Conservation (phyloP, 495 filamentous ascomycete genomes). For the Oidiodendron maius region DNA sequence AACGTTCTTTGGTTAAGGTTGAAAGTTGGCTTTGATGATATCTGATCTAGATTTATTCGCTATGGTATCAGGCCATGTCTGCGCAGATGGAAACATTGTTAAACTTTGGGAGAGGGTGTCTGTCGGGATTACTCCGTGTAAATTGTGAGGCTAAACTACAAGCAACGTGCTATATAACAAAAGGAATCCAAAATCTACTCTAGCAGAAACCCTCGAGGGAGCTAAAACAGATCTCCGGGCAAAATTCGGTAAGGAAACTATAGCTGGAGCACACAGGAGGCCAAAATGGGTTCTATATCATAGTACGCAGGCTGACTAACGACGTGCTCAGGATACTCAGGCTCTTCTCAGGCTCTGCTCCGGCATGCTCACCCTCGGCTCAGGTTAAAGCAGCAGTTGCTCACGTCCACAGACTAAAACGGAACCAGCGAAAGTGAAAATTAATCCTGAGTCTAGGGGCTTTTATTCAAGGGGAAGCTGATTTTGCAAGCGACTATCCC, state of each 20-base stretch:
- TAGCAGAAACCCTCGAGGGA: conserved; percentile 3
- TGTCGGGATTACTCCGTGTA: background rate
- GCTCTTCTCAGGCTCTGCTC: conserved; percentile 5
- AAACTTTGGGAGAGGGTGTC: background rate
- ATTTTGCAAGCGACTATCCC: too few species aligned
- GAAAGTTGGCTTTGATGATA: conserved; percentile 10
- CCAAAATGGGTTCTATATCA: conserved; percentile 8
- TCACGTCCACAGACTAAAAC: conserved; percentile 1
- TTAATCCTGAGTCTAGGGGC: conserved; percentile 27
- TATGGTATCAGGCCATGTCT: conserved; percentile 6
- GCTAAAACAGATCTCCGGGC: conserved; percentile 8
- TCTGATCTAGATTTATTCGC: conserved; percentile 12
- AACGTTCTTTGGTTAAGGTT: too few species aligned
- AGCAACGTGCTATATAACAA: too few species aligned
- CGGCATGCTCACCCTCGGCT: conserved; percentile 1
- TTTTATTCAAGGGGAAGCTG: too few species aligned
- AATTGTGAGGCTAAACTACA: background rate
- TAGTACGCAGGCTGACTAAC: conserved; percentile 3
- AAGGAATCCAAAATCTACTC: too few species aligned
- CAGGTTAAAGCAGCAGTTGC: conserved; percentile 5
- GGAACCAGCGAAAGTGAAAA: conserved; percentile 1
- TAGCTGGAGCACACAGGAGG: conserved; percentile 9
- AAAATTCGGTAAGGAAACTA: conserved; percentile 7
- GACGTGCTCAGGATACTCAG: background rate
- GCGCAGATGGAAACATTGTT: conserved; percentile 1